These are phyloP conservation scores for Pyrus bretschneideri DNA, from an alignment of 306 rosid species.

Conservation along the genomic window DNA sequence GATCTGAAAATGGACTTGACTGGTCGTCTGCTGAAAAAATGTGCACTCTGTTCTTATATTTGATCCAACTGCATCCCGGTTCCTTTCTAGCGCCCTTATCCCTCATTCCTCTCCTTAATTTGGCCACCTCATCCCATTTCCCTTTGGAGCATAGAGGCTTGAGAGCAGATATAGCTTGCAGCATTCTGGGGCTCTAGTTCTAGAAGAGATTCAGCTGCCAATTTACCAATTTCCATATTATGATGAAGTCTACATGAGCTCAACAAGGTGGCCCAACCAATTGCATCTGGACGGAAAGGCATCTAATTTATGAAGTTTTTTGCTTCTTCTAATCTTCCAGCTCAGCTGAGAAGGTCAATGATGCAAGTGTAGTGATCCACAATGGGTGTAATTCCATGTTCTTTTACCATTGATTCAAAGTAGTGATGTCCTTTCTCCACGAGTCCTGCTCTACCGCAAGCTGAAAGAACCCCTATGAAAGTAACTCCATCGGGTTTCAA, in stretches of 20 bases:
- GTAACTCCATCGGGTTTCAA: slow-evolving; percentile 80
- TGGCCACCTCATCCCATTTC: slow-evolving; percentile 75
- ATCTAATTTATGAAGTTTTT: slow-evolving; percentile 52
- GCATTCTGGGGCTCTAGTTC: slow-evolving; percentile 82
- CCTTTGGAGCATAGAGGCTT: slow-evolving; percentile 79
- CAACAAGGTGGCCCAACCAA: slow-evolving; percentile 85
- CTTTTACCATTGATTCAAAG: slow-evolving; percentile 59
- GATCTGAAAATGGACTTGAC: slow-evolving; percentile 66
- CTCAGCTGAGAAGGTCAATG: slow-evolving; percentile 81
- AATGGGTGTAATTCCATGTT: slow-evolving; percentile 58
- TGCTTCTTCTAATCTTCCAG: slow-evolving; percentile 86
- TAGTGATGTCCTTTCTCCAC: slow-evolving; percentile 69
- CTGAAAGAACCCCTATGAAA: slow-evolving; percentile 86
- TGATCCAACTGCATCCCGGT: slow-evolving; percentile 94
- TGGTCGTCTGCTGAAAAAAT: slow-evolving; percentile 79
- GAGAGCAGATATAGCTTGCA: slow-evolving; percentile 79
- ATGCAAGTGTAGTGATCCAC: slow-evolving; percentile 82
- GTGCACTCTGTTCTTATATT: slow-evolving; percentile 65
- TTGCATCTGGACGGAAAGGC: slow-evolving; percentile 74
- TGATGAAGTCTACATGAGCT: slow-evolving; percentile 71
- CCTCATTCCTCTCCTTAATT: slow-evolving; percentile 75
- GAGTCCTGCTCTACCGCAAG: slow-evolving; percentile 88
- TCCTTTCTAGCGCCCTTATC: slow-evolving; percentile 74
- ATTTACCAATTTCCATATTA: slow-evolving; percentile 70
- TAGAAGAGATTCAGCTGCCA: slow-evolving; percentile 80